Evolutionary conservation across 805 yeast species (phyloP).

Genomic region (Ogataea thermomethanolica): DNA sequence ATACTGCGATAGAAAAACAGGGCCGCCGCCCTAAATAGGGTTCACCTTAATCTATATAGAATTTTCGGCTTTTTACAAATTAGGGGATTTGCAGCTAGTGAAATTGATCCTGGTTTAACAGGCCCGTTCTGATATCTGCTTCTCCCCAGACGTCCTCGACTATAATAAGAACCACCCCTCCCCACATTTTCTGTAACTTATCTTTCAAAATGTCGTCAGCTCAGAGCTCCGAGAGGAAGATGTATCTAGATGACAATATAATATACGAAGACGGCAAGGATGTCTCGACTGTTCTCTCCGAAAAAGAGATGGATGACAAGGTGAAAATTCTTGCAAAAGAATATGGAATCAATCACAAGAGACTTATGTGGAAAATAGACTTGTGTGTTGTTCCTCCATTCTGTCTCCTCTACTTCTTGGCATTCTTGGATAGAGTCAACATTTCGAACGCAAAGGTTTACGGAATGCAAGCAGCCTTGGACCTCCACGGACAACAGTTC

Average conservation of each 20-base stretch:
- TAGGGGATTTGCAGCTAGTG: background rate
- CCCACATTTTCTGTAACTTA: background rate
- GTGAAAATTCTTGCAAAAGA: conserved; percentile 40
- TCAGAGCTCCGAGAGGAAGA: conserved; percentile 19
- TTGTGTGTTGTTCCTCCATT: conserved; percentile 73
- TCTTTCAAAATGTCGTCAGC: conserved; percentile 14
- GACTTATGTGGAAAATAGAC: conserved; percentile 63
- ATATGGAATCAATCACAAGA: conserved; percentile 49
- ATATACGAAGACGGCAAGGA: conserved; percentile 7
- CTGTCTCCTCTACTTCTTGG: conserved; percentile 66
- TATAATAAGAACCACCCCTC: background rate
- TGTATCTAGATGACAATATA: conserved; percentile 16
- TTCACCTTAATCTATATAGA: too few relatives aligned
- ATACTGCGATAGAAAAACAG: too few relatives aligned
- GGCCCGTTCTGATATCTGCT: background rate
- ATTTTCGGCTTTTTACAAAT: too few relatives aligned
- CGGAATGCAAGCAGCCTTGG: conserved; percentile 56
- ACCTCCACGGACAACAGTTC: conserved; percentile 55
- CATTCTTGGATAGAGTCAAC: conserved; percentile 79
- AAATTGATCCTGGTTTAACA: background rate
- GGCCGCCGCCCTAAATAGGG: too few relatives aligned
- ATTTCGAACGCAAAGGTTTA: conserved; percentile 77
- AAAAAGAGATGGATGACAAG: conserved; percentile 24
- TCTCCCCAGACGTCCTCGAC: too few relatives aligned
- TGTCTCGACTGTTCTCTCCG: conserved; percentile 17